Base-by-base conservation (phyloP, 352 stramenopile genomes). In the Plasmopara halstedii region DNA sequence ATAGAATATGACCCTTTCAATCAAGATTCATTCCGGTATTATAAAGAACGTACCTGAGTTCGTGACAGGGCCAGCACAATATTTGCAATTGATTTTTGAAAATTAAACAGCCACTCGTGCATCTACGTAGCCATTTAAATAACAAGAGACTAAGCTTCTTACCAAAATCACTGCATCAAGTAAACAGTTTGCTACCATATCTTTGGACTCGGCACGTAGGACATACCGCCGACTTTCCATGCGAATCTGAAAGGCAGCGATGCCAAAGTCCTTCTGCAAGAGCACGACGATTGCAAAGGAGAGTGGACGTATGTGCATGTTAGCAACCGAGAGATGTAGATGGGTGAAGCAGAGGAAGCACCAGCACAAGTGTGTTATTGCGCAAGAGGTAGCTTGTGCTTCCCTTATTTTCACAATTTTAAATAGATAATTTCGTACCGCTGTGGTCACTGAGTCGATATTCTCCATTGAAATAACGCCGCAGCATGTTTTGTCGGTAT, bases 81-180 rank as follows among this genome's bases (percentile, higher is more conserved):
- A 53, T 83, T 93, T 11, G 82, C 82, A 32, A 93, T 93, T 36
- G 78, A 93, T 65, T 87, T 84, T 44, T 93, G 82, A 58, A 93
- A 93, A 29, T 90, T 88, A 62, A 93, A 93, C 20, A 93, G 58
- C 82, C 82, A 93, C 47, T 90, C 75, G 46, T 90, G 78, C 82
- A 93, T 93, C 81, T 90, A 53, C n/a, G 33, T 18, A 18, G 25
- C 11, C n/a, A 29, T 29, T 29, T 8, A 22, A 15, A 17, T 2
- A 13, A 3, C 19, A 49, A 10, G 52, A 38, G 23, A 25, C 11
- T 54, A 20, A 57, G 36, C 17, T 49, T 23, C 17, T 6, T 29
- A 45, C 19, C n/a, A 36, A 21, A 35, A 25, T 4, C 34, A 14
- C 4, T 19, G 11, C 7, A 53, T 3, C n/a, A 52, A 25, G 14